Evolutionary conservation across 257 asterid genomes (phyloP).

Genomic region (Salvia hispanica): DNA sequence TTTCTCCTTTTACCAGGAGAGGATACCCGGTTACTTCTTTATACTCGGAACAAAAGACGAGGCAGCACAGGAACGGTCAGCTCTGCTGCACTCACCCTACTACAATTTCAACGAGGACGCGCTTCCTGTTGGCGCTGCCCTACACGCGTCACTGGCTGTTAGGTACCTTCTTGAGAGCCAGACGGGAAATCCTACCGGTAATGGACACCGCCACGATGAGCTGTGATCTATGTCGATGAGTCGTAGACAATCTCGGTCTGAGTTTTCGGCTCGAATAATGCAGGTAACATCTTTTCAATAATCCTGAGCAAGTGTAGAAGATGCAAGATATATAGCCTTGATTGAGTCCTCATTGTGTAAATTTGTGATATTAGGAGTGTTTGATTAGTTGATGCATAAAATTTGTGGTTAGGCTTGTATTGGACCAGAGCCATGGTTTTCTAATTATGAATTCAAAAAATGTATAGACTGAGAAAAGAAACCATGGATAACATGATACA

Average conservation of each 20-base stretch:
- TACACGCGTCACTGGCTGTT: slow-evolving; percentile 75
- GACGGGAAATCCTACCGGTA: slow-evolving; percentile 18
- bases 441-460: no score
- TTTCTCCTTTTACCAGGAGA: slow-evolving; percentile 68
- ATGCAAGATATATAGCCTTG: not conserved
- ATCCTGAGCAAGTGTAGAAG: not conserved
- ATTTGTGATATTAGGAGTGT: slow-evolving; percentile 15
- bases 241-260: not conserved
- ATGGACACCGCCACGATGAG: slow-evolving; percentile 27
- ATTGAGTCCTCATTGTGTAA: slow-evolving; percentile 5
- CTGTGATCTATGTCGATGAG: not conserved
- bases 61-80: slow-evolving; percentile 37
- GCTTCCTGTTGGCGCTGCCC: slow-evolving; percentile 78
- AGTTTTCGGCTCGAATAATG: not conserved
- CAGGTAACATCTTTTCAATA: not conserved
- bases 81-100: slow-evolving; percentile 61
- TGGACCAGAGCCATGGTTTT: no score
- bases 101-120: slow-evolving; percentile 61
- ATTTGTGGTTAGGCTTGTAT: not conserved
- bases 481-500: no score
- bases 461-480: no score
- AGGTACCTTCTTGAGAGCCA: slow-evolving; percentile 53
- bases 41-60: slow-evolving; percentile 59
- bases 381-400: not conserved
- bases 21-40: slow-evolving; percentile 71